Evolutionary conservation across 1,139 yeast genomes (phyloP), one percentile per base, ranked within the genome.

Genomic region (Zygoascus meyerae): DNA sequence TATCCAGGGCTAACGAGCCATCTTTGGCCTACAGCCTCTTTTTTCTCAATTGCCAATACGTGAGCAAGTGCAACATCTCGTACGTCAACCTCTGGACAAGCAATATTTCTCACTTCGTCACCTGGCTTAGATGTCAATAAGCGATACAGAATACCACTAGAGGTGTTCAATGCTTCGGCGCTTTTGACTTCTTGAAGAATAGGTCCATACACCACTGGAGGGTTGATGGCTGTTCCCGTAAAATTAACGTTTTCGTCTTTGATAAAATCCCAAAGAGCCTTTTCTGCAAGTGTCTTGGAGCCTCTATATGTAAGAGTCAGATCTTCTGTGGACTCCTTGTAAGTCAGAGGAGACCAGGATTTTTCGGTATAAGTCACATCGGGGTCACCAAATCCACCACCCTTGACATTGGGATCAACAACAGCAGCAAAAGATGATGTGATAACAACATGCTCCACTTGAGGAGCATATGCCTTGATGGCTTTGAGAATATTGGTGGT

Each of bases 361-460:
- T 60, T 58, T 52, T 70, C 75, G 18, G 64, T 60, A 29, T 42
- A 42, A 6, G 36, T 36, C 36, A 29, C 9, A 14, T 14, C 6
- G 12, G 40, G 41, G 17, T 42, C 40, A n/a, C 6, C 12, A 10
- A 36, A 6, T 18, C 36, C 34, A 11, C 4, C 2, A 7, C 26
- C 26, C 7, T 21, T 21, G 4, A n/a, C 35, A 3, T 30, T 29
- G 5, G 30, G 40, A 17, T 42, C 41, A 56, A 66, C 69, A 28
- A 60, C 52, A 1, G 83, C 72, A 10, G 80, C 81, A 57, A 66
- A 72, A 0, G 83, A 75, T 0, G 83, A 78, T 1, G 84, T 79
- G 18, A 77, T 63, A 26, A 78, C 80, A 34, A 79, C 74, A 16
- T 70, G 67, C 46, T 68, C 72, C 41, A 79, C 75, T 39, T 73